Evolutionary conservation across 495 filamentous ascomycete species (phyloP).

Genomic region (Hapsidospora chrysogenum): DNA sequence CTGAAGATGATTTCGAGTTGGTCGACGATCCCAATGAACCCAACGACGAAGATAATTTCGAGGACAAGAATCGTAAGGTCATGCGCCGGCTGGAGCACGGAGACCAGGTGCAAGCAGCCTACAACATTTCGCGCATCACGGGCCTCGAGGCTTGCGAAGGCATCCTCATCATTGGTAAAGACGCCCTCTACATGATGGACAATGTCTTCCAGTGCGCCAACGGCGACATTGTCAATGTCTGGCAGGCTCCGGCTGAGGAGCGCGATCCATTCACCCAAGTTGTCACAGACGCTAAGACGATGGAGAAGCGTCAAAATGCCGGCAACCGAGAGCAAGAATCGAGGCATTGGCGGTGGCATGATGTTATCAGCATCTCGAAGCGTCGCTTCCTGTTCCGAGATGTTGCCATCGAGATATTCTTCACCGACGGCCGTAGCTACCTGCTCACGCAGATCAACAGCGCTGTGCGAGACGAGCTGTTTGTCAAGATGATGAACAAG

Average conservation of each 20-base stretch:
- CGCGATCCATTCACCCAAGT: conserved; percentile 90
- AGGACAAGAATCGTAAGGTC: conserved; percentile 95
- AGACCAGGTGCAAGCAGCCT: conserved; percentile 84
- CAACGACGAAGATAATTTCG: conserved; percentile 65
- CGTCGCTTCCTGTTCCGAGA: conserved; percentile 89
- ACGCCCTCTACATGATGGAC: conserved; percentile 83
- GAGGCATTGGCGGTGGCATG: conserved; percentile 83
- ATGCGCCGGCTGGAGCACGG: conserved; percentile 86
- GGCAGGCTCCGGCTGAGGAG: conserved; percentile 83
- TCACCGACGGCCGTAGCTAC: conserved; percentile 90
- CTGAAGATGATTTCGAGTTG: conserved; percentile 87
- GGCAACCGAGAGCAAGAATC: conserved; percentile 49
- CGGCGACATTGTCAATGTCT: conserved; percentile 90
- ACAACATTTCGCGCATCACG: conserved; percentile 86
- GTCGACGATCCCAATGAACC: conserved; percentile 65
- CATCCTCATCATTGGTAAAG: conserved; percentile 82
- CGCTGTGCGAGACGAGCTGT: conserved; percentile 58
- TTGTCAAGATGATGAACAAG: conserved; percentile 51
- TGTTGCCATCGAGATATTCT: conserved; percentile 90
- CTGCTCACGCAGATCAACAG: conserved; percentile 67
- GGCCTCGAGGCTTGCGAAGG: conserved; percentile 87
- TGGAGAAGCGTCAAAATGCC: conserved; percentile 35
- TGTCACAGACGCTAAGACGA: conserved; percentile 62
- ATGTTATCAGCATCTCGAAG: conserved; percentile 93
- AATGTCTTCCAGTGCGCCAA: conserved; percentile 87